Conservation (phyloP, 2,329 filamentous ascomycete species). For the Teratosphaeria nubilosa region DNA sequence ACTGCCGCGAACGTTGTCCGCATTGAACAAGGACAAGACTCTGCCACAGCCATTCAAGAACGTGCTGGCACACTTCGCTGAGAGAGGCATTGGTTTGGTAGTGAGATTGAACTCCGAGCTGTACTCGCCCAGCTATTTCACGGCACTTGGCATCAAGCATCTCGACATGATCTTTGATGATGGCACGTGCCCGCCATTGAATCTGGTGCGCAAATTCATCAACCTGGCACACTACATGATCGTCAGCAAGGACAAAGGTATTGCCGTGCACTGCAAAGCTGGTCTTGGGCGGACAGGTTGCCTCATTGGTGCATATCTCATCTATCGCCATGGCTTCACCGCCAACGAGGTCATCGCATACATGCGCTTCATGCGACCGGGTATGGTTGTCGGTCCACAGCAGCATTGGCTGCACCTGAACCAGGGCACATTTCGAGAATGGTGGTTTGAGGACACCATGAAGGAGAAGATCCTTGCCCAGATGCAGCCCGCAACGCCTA, state of each 20-base stretch:
- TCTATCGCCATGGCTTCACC: conserved; percentile 94
- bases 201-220: conserved; percentile 89
- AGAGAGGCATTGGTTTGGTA: conserved; percentile 82
- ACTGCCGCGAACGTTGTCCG: conserved; percentile 65
- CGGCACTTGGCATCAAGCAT: conserved; percentile 86
- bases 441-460: conserved; percentile 75
- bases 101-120: conserved; percentile 91
- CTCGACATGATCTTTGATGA: conserved; percentile 99
- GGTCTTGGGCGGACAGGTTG: conserved; percentile 91
- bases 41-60: conserved; percentile 90
- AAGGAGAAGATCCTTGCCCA: conserved; percentile 67
- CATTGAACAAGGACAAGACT: conserved; percentile 54
- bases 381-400: conserved; percentile 97
- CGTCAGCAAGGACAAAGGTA: conserved; percentile 70
- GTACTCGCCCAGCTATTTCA: conserved; percentile 96
- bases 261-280: conserved; percentile 97
- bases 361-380: conserved; percentile 98
- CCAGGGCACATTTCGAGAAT: conserved; percentile 93
- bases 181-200: conserved; percentile 83
- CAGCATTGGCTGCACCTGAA: conserved; percentile 99
- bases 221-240: conserved; percentile 92
- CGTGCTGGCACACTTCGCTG: conserved; percentile 77
- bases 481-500: conserved; percentile 46
- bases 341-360: conserved; percentile 77
- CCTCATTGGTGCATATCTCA: conserved; percentile 92